Percentiles rank a stretch among this genome's conserved stretches.
Conservation (phyloP, 768 basidiomycete genomes). For the Crepidotus variabilis region DNA sequence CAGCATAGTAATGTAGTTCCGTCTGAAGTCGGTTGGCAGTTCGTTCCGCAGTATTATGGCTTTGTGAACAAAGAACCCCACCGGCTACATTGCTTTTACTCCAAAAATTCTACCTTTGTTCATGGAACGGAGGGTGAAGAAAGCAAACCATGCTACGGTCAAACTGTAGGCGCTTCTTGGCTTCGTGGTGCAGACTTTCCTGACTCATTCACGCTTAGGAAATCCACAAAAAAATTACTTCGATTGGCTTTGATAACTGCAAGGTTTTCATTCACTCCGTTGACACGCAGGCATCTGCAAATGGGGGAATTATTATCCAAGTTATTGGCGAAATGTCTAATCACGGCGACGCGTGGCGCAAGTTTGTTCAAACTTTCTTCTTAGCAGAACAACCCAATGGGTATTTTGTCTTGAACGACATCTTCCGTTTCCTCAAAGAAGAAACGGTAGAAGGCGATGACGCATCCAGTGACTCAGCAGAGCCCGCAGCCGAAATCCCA, state of each 20-base stretch:
- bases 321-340: constrained; percentile 99
- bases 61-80: constrained; percentile 97
- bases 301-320: constrained; percentile 97
- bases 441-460: constrained; percentile 83
- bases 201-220: constrained; percentile 48
- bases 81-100: constrained; percentile 98
- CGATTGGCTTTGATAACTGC: constrained; percentile 92
- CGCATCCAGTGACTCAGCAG: constrained; percentile 34
- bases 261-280: constrained; percentile 99
- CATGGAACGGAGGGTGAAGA: constrained; percentile 99
- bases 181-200: not conserved
- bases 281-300: constrained; percentile 93
- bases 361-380: constrained; percentile 99
- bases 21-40: constrained; percentile 98
- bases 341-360: constrained; percentile 86
- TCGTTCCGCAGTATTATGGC: constrained; percentile 98
- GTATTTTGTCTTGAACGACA: constrained; percentile 99
- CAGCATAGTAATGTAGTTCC: constrained; percentile 68
- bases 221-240: constrained; percentile 94
- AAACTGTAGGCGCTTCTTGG: constrained; percentile 61
- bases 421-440: constrained; percentile 99
- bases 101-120: constrained; percentile 94
- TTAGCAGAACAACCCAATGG: constrained; percentile 98
- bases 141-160: constrained; percentile 81
- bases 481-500: constrained; percentile 31